Evolutionary conservation across 495 filamentous ascomycete species (phyloP).

Genomic region (Neurospora sp.): DNA sequence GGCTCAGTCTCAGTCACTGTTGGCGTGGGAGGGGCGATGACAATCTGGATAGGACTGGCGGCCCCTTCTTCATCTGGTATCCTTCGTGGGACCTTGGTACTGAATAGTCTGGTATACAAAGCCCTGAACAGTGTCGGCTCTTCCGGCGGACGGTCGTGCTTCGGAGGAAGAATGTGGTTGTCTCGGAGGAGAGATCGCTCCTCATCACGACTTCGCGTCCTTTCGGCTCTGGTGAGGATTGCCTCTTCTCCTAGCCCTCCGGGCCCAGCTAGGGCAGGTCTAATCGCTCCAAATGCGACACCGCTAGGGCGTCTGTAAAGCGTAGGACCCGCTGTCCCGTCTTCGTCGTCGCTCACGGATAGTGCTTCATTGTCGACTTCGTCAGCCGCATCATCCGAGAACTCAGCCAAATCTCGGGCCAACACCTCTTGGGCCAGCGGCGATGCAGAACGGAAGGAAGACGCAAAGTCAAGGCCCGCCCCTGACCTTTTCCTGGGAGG

Average conservation of each 20-base stretch:
- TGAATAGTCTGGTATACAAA: conserved; percentile 35
- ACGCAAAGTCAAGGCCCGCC: conserved; percentile 6
- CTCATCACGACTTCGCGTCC: conserved; percentile 52
- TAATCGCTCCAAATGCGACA: conserved; percentile 50
- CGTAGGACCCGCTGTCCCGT: conserved; percentile 44
- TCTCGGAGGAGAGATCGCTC: conserved; percentile 68
- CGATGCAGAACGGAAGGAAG: conserved; percentile 43
- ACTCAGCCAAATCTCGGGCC: conserved; percentile 57
- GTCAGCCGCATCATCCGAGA: conserved; percentile 43
- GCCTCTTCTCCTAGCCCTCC: conserved; percentile 23
- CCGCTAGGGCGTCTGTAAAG: conserved; percentile 65
- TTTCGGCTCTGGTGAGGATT: conserved; percentile 51
- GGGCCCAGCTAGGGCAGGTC: conserved; percentile 24
- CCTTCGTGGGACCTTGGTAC: conserved; percentile 31
- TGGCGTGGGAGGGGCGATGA: conserved; percentile 6
- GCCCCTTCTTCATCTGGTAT: conserved; percentile 24
- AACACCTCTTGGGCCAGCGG: conserved; percentile 60
- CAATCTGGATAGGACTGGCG: conserved; percentile 7
- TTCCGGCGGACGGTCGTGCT: conserved; percentile 32
- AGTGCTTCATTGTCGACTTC: conserved; percentile 25
- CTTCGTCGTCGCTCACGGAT: conserved; percentile 19
- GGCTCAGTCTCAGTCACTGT: conserved; percentile 30
- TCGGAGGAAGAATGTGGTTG: conserved; percentile 62
- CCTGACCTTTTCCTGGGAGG: neutral
- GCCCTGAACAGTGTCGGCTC: conserved; percentile 13